phyloP scores from a whole-genome alignment of 2,329 filamentous ascomycete species.

The Paramyrothecium roridum region DNA sequence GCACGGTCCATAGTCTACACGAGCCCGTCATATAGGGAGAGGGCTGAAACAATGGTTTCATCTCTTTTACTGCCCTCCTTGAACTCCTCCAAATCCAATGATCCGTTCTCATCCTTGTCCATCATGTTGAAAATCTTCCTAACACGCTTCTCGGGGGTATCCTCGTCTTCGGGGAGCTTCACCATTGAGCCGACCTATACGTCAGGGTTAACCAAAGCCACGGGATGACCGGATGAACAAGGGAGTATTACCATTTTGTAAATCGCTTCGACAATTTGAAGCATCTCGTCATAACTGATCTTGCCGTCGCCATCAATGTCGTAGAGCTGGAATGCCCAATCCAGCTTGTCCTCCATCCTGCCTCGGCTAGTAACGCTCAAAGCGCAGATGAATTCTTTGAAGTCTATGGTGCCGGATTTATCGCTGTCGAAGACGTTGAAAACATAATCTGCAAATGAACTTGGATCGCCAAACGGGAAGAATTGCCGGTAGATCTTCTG shows the following conservation, averaged over 20 bases:
- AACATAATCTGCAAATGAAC: constrained; percentile 96
- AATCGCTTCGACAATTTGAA: constrained; percentile 97
- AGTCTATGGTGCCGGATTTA: constrained; percentile 96
- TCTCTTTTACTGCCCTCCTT: constrained; percentile 99
- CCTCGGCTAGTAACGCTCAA: constrained; percentile 94
- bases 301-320: constrained; percentile 99
- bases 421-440: constrained; percentile 99
- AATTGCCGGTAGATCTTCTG: constrained; percentile 99
- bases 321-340: constrained; percentile 99
- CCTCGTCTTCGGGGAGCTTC: constrained; percentile 96
- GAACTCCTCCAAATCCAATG: constrained; percentile 95
- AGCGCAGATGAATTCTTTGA: constrained; percentile 99
- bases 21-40: constrained; percentile 93
- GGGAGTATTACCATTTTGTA: constrained; percentile 87
- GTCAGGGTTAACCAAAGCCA: constrained; percentile 5
- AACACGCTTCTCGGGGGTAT: constrained; percentile 97
- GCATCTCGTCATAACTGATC: constrained; percentile 99
- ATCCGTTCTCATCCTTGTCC: constrained; percentile 99
- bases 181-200: constrained; percentile 95
- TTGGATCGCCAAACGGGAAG: constrained; percentile 97
- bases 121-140: constrained; percentile 99
- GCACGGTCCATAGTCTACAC: constrained; percentile 51
- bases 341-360: constrained; percentile 99
- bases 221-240: background rate
- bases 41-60: constrained; percentile 95